Evolutionary conservation across 345 rosid genomes (phyloP), one percentile per base, ranked within the genome.

Genomic region (Raphanus raphanistrum): DNA sequence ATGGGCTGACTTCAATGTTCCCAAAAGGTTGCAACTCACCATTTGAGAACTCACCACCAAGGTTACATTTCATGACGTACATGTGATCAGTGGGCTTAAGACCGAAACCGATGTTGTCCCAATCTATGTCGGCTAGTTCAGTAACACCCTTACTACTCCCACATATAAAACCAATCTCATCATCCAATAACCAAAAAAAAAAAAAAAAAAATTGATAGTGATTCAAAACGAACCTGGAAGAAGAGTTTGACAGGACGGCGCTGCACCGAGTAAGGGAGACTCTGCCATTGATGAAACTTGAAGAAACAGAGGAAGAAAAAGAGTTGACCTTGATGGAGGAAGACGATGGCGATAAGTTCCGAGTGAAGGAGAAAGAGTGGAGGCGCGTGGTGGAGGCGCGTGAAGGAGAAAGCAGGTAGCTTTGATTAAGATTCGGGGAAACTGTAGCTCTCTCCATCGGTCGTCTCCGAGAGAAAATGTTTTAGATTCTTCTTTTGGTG

Each of bases 91-190:
- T 92, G 21, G 89, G 81, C 48, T 84, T 75, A 27, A 87, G 82
- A 15, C 87, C 87, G 76, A 94, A 92, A 55, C 97, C 97, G 10
- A 94, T 92, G 84, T 78, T 88, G 74, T 90, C 97, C 98, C 98
- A 94, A 31, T 94, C 97, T 75, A 92, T 73, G 72, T 88, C 90
- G 10, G 90, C 92, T 73, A 88, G 61, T 64, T 87, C 90, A 29
- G 77, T 2, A 27, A 74, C 71, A 66, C 75, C 87, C 67, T 36
- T 83, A 65, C 93, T 80, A 82, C 6, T 21, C 31, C 33, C 29
- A 43, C 13, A 68, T 1, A 28, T 11, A 60, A 59, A 35, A 63
- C 36, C 50, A 73, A 32, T 50, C 69, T 16, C 21, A 52, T 16
- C 26, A 50, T 7, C 52, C 52, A 27, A 60, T 68, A 70, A 58